Evolutionary conservation across 768 basidiomycete genomes (phyloP), one percentile per base, ranked within the genome.

Genomic region (Tubosaeta sp.): DNA sequence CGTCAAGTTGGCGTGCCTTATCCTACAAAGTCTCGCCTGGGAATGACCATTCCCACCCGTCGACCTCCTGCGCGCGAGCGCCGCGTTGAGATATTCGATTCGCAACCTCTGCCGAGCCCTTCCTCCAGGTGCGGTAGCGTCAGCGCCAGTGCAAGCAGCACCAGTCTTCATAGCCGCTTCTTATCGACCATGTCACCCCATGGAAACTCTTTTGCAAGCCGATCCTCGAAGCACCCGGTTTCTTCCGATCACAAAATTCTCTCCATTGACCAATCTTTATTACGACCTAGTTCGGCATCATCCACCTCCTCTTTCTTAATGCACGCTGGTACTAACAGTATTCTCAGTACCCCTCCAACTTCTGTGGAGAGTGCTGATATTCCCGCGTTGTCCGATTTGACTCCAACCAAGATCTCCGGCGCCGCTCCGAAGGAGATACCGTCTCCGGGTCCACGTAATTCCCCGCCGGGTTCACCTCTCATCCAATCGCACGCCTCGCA

Each of bases 41-140:
- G 82, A 35, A 80, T 85, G 51, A 76, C 78, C 31, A 87, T 83
- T 59, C 84, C 81, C 42, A 77, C 73, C 44, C 76, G 75, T 39
- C 78, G 77, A 22, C 44, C 51, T 71, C 76, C 53, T 63, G 74
- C 45, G 52, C 66, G 79, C 12, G 77, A 80, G 55, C 79, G 81
- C 22, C 84, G 86, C 52, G 88, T 91, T 39, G 85, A 90, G 61
- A 91, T 91, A 33, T 88, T 89, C 60, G 79, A 87, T 63, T 91
- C 89, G 3, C 89, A 91, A 64, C 89, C 89, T 29, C 66, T 91
- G 25, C 70, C 83, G 5, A 88, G 85, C 60, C 78, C 78, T 14
- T 70, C 73, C 5, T 65, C 67, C 22, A 65, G 60, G 49, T 55
- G 60, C 12, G 65, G 60, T 41, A 70, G 65, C 49, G 54, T 65